Conservation (phyloP, 1,284 basidiomycete species). For the Cryptococcus maquisensis region DNA sequence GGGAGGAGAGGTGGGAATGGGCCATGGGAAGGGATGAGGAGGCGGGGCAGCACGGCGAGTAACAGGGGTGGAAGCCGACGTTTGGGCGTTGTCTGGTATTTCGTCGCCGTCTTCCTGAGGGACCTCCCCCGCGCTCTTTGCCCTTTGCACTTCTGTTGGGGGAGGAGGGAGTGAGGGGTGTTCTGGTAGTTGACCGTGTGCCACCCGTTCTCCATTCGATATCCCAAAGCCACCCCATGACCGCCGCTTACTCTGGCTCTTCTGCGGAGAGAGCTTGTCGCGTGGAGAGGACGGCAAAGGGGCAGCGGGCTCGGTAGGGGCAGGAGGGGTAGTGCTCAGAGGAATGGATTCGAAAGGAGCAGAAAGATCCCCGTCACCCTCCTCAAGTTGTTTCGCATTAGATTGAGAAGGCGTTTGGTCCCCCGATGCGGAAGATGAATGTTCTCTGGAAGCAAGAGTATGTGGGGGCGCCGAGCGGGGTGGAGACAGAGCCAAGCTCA, state of each 20-base stretch:
- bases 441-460: conserved; percentile 5
- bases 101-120: no score
- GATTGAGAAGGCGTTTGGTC: conserved; percentile 11
- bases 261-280: conserved; percentile 4
- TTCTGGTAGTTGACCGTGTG: conserved; percentile 16
- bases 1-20: conserved; percentile 23
- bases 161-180: neutral
- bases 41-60: conserved; percentile 36
- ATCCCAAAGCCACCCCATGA: conserved; percentile 26
- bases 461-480: conserved; percentile 5
- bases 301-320: conserved; percentile 1
- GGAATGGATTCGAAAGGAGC: conserved; percentile 41
- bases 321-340: conserved; percentile 22
- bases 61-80: neutral
- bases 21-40: conserved; percentile 42
- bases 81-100: no score
- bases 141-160: neutral
- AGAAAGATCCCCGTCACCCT: conserved; percentile 12
- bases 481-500: neutral
- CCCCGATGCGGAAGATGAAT: conserved; percentile 6
- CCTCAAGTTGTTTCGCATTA: neutral
- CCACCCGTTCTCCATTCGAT: conserved; percentile 16
- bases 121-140: neutral
- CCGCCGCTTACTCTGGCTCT: conserved; percentile 3
- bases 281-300: conserved; percentile 22